Evolutionary conservation across 139 green algal genomes (phyloP).

Genomic region (Chlamydomonas incerta): DNA sequence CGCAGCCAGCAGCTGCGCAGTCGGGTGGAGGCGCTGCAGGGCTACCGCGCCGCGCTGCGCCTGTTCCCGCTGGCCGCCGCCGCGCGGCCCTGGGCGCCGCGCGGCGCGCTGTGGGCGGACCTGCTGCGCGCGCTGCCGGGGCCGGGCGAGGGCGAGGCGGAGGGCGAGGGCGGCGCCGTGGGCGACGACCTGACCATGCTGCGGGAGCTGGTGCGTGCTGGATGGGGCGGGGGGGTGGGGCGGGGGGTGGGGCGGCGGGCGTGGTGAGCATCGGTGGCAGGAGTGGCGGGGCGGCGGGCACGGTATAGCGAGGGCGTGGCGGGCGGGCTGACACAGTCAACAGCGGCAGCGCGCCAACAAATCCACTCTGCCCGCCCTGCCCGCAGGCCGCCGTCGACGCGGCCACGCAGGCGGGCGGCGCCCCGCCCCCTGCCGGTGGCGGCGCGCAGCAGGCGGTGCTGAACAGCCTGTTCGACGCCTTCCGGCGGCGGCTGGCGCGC

Average conservation of each 20-base stretch:
- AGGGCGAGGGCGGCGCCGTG: not conserved
- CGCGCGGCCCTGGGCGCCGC: not conserved
- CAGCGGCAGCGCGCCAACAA: too few relatives aligned
- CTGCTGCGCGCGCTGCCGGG: constrained; percentile 12
- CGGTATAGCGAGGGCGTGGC: too few relatives aligned
- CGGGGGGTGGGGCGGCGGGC: not conserved
- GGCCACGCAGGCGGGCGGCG: too few relatives aligned
- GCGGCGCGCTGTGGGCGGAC: not conserved
- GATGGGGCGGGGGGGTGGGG: not conserved
- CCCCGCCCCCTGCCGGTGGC: too few relatives aligned
- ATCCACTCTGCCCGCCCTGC: too few relatives aligned
- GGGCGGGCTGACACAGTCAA: too few relatives aligned
- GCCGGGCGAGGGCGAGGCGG: not conserved
- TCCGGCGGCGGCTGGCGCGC: not conserved
- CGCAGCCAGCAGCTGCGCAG: constrained; percentile 1
- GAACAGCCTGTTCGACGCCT: constrained; percentile 12
- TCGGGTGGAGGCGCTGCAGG: constrained; percentile 21
- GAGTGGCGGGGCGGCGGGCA: too few relatives aligned
- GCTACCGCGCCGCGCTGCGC: constrained; percentile 3
- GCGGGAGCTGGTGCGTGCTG: constrained; percentile 16
- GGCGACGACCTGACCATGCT: constrained; percentile 6
- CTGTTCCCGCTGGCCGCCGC: constrained; percentile 27
- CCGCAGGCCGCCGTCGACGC: not conserved
- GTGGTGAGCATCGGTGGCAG: too few relatives aligned
- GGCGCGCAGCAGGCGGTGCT: not conserved